A percentile compares a stretch with the other conserved stretches of the same genome.
phyloP scores from a whole-genome alignment of 2,329 filamentous ascomycete genomes.

The Pseudogymnoascus sp. region DNA sequence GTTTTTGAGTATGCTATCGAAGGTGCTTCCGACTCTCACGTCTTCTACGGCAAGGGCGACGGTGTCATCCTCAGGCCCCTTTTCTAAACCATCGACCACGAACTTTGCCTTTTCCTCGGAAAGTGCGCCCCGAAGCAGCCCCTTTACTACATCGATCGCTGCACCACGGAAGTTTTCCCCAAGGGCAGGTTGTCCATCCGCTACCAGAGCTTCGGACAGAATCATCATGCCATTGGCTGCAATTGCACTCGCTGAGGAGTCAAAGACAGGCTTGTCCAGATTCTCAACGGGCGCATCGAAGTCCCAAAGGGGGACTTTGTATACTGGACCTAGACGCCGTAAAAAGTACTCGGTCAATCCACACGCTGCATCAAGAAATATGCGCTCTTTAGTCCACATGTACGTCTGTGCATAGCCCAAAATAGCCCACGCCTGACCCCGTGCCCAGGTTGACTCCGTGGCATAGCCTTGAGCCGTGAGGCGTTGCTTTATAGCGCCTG shows the following conservation, averaged over 20 bases:
- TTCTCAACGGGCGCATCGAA: slow-evolving; percentile 21
- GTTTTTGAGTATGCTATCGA: slow-evolving; percentile 17
- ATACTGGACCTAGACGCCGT: slow-evolving; percentile 23
- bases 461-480: slow-evolving; percentile 34
- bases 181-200: slow-evolving; percentile 6
- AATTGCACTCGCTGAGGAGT: slow-evolving; percentile 33
- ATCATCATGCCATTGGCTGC: slow-evolving; percentile 36
- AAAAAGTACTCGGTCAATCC: slow-evolving; percentile 40
- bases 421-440: slow-evolving; percentile 43
- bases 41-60: neutral
- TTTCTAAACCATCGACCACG: neutral
- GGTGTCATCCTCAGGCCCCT: neutral
- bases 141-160: slow-evolving; percentile 18
- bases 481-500: slow-evolving; percentile 28
- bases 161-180: slow-evolving; percentile 11
- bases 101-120: slow-evolving; percentile 16
- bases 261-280: slow-evolving; percentile 23
- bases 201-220: slow-evolving; percentile 29
- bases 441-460: slow-evolving; percentile 33
- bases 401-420: slow-evolving; percentile 41
- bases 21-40: neutral
- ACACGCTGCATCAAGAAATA: slow-evolving; percentile 35
- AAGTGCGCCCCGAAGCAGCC: slow-evolving; percentile 17
- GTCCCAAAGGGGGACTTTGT: neutral
- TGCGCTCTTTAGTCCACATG: slow-evolving; percentile 35